A percentile compares a stretch with the other conserved stretches of the same genome.
Evolutionary conservation across 768 basidiomycete genomes (phyloP).

Genomic region (Trametopsis cervina): DNA sequence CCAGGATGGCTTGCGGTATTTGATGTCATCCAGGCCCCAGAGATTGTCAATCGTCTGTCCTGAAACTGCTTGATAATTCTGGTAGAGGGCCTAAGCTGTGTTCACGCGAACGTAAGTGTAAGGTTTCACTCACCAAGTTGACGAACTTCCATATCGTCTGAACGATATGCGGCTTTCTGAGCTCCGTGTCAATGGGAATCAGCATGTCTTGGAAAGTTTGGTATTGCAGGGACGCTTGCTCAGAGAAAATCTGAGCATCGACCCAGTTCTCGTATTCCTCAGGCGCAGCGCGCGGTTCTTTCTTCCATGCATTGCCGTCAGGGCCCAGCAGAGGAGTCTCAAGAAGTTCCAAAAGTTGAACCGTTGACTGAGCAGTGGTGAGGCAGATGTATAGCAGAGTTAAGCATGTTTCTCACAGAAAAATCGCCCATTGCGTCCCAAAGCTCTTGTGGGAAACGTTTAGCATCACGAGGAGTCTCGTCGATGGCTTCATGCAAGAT

Average conservation of each 20-base stretch:
- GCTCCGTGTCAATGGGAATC: slow-evolving; percentile 46
- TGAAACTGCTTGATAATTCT: slow-evolving; percentile 55
- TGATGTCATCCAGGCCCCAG: slow-evolving; percentile 53
- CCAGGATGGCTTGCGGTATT: slow-evolving; percentile 56
- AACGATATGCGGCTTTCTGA: slow-evolving; percentile 41
- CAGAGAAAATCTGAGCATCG: slow-evolving; percentile 60
- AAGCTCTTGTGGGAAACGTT: slow-evolving; percentile 69
- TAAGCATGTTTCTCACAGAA: slow-evolving; percentile 38
- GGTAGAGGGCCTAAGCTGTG: not conserved
- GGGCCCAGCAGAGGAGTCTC: slow-evolving; percentile 54
- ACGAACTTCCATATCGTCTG: slow-evolving; percentile 61
- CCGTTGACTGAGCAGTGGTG: slow-evolving; percentile 38
- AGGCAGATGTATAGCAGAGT: not conserved
- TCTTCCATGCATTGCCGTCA: slow-evolving; percentile 47
- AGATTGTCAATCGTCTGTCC: slow-evolving; percentile 53
- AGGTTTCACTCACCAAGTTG: slow-evolving; percentile 39
- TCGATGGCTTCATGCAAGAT: slow-evolving; percentile 66
- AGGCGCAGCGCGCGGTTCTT: slow-evolving; percentile 44
- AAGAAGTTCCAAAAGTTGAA: slow-evolving; percentile 61
- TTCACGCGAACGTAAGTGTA: not conserved
- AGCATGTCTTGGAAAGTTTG: slow-evolving; percentile 49
- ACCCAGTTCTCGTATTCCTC: slow-evolving; percentile 59
- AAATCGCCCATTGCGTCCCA: slow-evolving; percentile 83
- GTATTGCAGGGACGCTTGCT: slow-evolving; percentile 43
- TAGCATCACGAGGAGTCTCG: slow-evolving; percentile 67